Conservation (phyloP, 2,329 filamentous ascomycete genomes). For the Epichloe glyceriae region DNA sequence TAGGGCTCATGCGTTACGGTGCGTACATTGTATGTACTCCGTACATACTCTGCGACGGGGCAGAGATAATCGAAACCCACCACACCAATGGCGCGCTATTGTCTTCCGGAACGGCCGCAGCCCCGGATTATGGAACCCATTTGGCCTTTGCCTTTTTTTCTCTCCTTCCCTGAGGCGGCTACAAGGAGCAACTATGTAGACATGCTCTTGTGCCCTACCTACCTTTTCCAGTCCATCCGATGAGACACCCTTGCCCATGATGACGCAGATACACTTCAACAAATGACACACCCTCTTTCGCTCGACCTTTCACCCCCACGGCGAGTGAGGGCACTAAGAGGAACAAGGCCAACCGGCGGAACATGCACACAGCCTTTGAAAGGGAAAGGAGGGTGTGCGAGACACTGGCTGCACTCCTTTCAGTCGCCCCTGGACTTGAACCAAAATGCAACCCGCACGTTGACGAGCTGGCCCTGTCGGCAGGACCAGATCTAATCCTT, state of each 20-base stretch:
- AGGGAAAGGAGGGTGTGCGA: neutral
- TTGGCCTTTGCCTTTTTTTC: neutral
- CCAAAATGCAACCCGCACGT: conserved; percentile 10
- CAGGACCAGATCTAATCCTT: conserved; percentile 1
- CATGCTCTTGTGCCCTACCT: no score
- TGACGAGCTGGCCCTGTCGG: conserved; percentile 11
- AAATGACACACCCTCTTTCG: neutral
- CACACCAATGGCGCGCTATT: conserved; percentile 9
- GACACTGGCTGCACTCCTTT: neutral
- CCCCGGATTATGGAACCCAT: conserved; percentile 8
- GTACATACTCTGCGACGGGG: neutral
- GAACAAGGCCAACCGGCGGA: neutral
- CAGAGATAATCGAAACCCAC: neutral
- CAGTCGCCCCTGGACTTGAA: neutral
- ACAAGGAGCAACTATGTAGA: no score
- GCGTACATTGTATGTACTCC: no score
- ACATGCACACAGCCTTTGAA: neutral
- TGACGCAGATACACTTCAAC: no score
- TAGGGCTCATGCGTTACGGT: no score
- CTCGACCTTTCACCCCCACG: neutral
- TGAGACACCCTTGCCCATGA: no score
- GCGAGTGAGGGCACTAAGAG: neutral
- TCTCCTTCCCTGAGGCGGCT: neutral
- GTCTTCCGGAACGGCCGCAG: conserved; percentile 11
- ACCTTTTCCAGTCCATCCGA: no score